Conservation (phyloP, 345 rosid species). For the Camelina neglecta region DNA sequence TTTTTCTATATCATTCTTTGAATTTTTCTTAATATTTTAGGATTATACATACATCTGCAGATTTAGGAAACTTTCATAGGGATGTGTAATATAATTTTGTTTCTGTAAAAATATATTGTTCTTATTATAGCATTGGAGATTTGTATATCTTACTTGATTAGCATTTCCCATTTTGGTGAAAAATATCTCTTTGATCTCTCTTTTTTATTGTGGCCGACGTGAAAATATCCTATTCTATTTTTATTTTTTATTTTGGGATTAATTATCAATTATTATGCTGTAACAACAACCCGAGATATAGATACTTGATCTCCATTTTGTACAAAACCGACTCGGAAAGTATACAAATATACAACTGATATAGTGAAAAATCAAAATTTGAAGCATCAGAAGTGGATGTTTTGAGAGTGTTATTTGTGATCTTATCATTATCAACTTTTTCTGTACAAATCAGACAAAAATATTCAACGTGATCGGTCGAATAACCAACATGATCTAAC, state of each 20-base stretch:
- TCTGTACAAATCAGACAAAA: slow-evolving; percentile 48
- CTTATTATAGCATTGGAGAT: slow-evolving; percentile 26
- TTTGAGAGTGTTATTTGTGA: slow-evolving; percentile 70
- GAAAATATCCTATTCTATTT: neutral
- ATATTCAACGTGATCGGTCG: neutral
- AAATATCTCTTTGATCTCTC: neutral
- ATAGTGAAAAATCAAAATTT: neutral
- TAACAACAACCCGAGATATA: neutral
- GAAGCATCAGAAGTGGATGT: slow-evolving; percentile 77
- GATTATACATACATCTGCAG: slow-evolving; percentile 28
- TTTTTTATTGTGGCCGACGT: neutral
- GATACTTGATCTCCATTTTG: too few relatives aligned
- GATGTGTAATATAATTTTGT: neutral
- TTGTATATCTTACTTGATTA: neutral
- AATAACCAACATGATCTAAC: neutral
- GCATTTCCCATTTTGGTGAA: neutral
- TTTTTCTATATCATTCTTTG: slow-evolving; percentile 27
- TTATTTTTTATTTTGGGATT: neutral
- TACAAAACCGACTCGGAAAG: neutral
- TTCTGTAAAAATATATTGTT: slow-evolving; percentile 5
- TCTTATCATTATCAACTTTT: slow-evolving; percentile 63
- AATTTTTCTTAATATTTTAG: slow-evolving; percentile 31
- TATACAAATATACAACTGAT: neutral
- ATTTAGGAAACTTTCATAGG: slow-evolving; percentile 33
- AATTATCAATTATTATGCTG: neutral